These are phyloP conservation scores for Cyphellophora attinorum DNA, from an alignment of 2,329 filamentous ascomycete genomes.

Conservation along the genomic window DNA sequence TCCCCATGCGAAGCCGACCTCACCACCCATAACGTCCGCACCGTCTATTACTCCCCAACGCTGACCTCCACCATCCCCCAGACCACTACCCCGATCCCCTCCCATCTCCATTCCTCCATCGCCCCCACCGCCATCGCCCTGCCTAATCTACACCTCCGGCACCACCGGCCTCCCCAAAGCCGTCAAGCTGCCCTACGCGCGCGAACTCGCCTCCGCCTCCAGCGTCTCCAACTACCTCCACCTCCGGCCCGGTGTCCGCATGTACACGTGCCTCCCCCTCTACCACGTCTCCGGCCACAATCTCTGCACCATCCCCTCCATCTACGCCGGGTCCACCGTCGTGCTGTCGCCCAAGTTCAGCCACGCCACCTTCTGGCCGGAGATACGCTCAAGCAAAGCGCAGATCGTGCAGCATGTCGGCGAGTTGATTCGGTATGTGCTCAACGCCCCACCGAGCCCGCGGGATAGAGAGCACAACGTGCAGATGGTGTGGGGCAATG, in stretches of 20 bases:
- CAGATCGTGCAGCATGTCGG: conserved; percentile 51
- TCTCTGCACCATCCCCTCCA: conserved; percentile 33
- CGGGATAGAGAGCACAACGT: conserved; percentile 37
- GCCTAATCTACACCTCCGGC: conserved; percentile 65
- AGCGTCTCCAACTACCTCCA: conserved; percentile 22
- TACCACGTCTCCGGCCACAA: conserved; percentile 64
- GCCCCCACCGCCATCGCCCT: conserved; percentile 49
- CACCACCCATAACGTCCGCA: conserved; percentile 29
- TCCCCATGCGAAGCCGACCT: conserved; percentile 35
- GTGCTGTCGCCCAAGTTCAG: conserved; percentile 28
- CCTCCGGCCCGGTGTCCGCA: conserved; percentile 42
- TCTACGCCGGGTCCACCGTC: conserved; percentile 42
- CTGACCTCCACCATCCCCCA: conserved; percentile 56
- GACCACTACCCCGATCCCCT: conserved; percentile 39
- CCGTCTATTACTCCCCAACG: conserved; percentile 25
- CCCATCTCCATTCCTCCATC: conserved; percentile 30
- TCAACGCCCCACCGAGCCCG: conserved; percentile 32
- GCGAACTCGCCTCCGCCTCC: conserved; percentile 17
- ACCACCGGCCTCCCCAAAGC: conserved; percentile 65
- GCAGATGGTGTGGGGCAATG: conserved; percentile 37
- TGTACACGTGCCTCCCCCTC: conserved; percentile 68
- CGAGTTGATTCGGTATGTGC: conserved; percentile 40
- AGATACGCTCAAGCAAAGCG: conserved; percentile 26
- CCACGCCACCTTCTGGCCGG: conserved; percentile 18
- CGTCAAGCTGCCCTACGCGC: conserved; percentile 29